Percentiles rank a stretch among this genome's conserved stretches.
Conservation (phyloP, 257 asterid species). For the Solanum lycopersicoides region DNA sequence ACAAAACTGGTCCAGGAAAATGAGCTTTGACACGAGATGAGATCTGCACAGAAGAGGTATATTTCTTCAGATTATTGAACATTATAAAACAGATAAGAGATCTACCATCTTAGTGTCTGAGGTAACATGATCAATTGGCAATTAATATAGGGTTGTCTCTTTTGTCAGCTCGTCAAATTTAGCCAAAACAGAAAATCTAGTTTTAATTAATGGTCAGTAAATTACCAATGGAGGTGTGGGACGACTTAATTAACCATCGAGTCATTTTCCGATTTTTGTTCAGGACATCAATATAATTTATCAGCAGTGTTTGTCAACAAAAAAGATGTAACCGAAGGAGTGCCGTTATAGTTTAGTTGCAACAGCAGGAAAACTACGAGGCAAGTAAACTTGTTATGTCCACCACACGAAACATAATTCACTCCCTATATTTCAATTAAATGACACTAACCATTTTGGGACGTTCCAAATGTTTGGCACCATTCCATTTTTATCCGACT, state of each 20-base stretch:
- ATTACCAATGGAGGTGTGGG: not conserved
- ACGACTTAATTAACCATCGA: not conserved
- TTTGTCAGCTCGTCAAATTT: not conserved
- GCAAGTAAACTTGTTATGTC: not conserved
- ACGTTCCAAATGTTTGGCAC: not conserved
- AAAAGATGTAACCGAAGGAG: not conserved
- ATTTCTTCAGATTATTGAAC: not conserved
- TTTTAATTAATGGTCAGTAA: not conserved
- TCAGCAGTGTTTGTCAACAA: not conserved
- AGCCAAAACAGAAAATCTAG: not conserved
- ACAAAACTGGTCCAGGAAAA: constrained; percentile 84
- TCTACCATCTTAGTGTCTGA: not conserved
- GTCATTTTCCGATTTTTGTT: not conserved
- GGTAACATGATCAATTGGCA: not conserved
- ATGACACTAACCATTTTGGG: not conserved
- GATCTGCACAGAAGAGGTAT: constrained; percentile 33
- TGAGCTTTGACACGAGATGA: constrained; percentile 75
- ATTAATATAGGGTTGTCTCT: not conserved
- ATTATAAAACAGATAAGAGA: not conserved
- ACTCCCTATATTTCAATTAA: not conserved
- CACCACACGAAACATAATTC: not conserved
- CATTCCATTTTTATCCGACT: not conserved
- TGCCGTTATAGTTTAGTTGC: not conserved
- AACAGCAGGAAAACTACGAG: not conserved
- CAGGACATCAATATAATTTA: not conserved